These are phyloP conservation scores for Fonsecaea nubica DNA, from an alignment of 2,329 filamentous ascomycete genomes.

Conservation along the genomic window DNA sequence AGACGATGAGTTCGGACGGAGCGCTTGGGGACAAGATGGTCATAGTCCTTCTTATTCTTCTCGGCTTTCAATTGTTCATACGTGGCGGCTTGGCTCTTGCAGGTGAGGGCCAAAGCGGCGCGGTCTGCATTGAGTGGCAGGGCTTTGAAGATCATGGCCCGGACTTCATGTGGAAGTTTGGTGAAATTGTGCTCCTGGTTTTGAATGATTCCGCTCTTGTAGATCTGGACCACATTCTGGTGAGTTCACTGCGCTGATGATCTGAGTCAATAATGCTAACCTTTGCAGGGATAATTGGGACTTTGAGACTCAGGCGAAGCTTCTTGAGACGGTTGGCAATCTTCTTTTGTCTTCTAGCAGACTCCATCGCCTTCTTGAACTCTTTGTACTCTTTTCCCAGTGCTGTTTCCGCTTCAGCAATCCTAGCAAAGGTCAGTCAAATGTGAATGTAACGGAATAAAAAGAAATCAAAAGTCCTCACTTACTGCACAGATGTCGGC, in stretches of 20 bases:
- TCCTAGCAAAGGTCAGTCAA: constrained; percentile 13
- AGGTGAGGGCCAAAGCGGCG: constrained; percentile 34
- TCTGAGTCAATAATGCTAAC: background rate
- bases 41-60: constrained; percentile 18
- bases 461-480: background rate
- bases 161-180: constrained; percentile 31
- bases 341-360: constrained; percentile 13
- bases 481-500: constrained; percentile 15
- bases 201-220: constrained; percentile 4
- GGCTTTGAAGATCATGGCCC: constrained; percentile 28
- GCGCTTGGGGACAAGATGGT: constrained; percentile 18
- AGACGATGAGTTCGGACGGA: constrained; percentile 29
- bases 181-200: constrained; percentile 14
- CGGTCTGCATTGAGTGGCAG: constrained; percentile 33
- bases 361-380: constrained; percentile 14
- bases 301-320: background rate
- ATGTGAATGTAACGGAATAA: background rate
- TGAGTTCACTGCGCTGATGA: background rate
- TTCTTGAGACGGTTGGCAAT: constrained; percentile 24
- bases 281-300: constrained; percentile 13
- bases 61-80: constrained; percentile 31
- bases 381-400: constrained; percentile 4
- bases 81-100: constrained; percentile 32
- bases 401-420: constrained; percentile 11
- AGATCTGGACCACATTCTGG: constrained; percentile 14